Percentiles rank a stretch among this genome's conserved stretches.
phyloP scores from a whole-genome alignment of 148 eudicot species.

The Heliosperma pusillum region DNA sequence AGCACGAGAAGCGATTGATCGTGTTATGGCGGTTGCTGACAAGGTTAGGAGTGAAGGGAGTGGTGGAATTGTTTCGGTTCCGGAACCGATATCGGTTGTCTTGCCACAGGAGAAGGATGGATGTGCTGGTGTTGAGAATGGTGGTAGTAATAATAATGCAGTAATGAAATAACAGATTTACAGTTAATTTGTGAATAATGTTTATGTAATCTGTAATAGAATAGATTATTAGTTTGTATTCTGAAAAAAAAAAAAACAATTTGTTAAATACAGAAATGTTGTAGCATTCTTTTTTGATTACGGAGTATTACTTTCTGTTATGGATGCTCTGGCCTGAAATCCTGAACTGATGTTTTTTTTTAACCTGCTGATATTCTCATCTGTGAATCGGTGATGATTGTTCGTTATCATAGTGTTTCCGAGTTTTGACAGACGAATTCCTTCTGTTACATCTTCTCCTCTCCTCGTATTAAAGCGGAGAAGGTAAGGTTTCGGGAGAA shows the following conservation, averaged over 20 bases:
- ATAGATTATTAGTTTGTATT: not conserved
- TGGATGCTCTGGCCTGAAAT: no score
- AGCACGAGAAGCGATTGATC: slow-evolving; percentile 68
- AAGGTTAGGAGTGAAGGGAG: slow-evolving; percentile 25
- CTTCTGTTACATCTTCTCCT: no score
- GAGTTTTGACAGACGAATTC: no score
- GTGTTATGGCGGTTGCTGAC: slow-evolving; percentile 26
- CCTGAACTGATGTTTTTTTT: no score
- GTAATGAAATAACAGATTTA: not conserved
- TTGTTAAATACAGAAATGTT: no score
- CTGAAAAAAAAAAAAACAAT: no score
- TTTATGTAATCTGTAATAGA: not conserved
- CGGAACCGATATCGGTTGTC: not conserved
- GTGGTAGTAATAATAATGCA: not conserved
- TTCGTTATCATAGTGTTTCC: no score
- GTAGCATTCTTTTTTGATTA: no score
- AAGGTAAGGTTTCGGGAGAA: not conserved
- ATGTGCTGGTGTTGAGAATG: not conserved
- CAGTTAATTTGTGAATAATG: not conserved
- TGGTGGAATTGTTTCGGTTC: slow-evolving; percentile 17
- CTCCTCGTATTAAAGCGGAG: no score
- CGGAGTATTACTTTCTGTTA: no score
- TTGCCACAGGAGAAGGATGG: not conserved
- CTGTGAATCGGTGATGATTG: no score
- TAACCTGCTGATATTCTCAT: no score